Base-by-base conservation (phyloP, 306 rosid species). In the Bauhinia variegata region DNA sequence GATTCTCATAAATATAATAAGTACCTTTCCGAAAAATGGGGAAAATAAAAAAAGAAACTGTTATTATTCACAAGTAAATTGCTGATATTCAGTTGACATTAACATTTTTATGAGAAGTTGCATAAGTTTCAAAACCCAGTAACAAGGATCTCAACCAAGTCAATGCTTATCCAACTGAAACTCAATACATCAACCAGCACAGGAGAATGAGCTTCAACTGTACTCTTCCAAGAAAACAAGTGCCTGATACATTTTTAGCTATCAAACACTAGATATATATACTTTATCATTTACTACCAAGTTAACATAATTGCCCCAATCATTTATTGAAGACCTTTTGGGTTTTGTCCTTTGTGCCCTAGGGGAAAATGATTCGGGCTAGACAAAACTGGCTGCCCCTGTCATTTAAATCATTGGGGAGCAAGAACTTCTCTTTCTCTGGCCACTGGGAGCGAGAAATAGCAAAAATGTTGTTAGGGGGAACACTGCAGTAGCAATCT, bases 301-400 rank as follows among this genome's bases (percentile, higher is more conserved):
- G 60, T 49, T 46, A 48, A 33, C 31, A 54, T 41, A 48, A 53
- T 63, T 50, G 49, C 37, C 50, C 17, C 59, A 73, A 79, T 46
- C 48, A 2, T 11, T 46, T 39, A 23, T 30, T 7, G 2, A 9
- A 1, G 42, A 17, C 48, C 11, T 19, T 17, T 28, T 15, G 3
- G 18, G 18, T n/a, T 58, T 8, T 23, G 36, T 42, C 44, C 19
- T 16, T 54, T 68, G 34, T 12, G 51, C 52, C 61, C 13, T 15
- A 28, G 5, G 8, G 11, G 37, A 28, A 54, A 60, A 19, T 54
- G 60, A 33, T 48, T 41, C 43, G n/a, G 23, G 41, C 7, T 15
- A 32, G 48, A 61, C 39, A 44, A 72, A 72, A 47, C 38, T 28
- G 56, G 28, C 48, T 34, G 16, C 5, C 16, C 4, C 60, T 48